Percentiles rank a stretch among this genome's conserved stretches.
Evolutionary conservation across 192 early-diverging fungal genomes (phyloP).

Genomic region (Coemansia asiatica): DNA sequence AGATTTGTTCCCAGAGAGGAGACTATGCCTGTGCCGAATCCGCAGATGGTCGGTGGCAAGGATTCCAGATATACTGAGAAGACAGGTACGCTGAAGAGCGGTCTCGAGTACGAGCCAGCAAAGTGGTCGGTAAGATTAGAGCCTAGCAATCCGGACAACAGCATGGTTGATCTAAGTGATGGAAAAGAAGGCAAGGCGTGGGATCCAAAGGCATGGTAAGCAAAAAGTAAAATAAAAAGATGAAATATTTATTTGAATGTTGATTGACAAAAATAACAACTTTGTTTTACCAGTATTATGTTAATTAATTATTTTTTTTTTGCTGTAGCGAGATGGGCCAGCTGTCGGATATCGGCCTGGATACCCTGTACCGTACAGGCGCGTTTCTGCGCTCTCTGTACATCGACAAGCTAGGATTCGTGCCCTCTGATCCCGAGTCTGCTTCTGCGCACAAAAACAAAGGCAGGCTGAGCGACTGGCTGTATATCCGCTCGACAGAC

Average conservation of each 20-base stretch:
- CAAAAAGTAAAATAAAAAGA: background rate
- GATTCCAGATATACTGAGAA: slow-evolving; percentile 14
- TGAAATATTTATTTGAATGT: background rate
- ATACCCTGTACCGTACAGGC: slow-evolving; percentile 46
- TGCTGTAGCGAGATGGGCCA: slow-evolving; percentile 49
- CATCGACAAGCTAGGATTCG: slow-evolving; percentile 43
- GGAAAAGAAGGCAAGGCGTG: slow-evolving; percentile 1
- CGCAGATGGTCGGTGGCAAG: slow-evolving; percentile 1
- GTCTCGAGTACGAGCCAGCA: slow-evolving; percentile 36
- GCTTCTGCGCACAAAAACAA: background rate
- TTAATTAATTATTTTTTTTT: background rate
- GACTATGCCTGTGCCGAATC: slow-evolving; percentile 23
- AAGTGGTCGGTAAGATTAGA: slow-evolving; percentile 31
- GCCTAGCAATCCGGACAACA: background rate
- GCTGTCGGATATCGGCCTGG: slow-evolving; percentile 58
- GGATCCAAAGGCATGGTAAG: slow-evolving; percentile 19
- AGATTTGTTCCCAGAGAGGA: slow-evolving; percentile 31
- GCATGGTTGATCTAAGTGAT: background rate
- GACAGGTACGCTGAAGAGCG: slow-evolving; percentile 24
- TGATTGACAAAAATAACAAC: background rate
- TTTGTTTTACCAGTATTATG: background rate
- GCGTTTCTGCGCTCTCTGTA: slow-evolving; percentile 54
- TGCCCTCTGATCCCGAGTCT: slow-evolving; percentile 13
- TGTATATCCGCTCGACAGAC: slow-evolving; percentile 61
- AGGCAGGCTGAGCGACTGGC: slow-evolving; percentile 18